Percentiles rank a stretch among this genome's conserved stretches.
These are phyloP conservation scores for Aspergillus panamensis DNA, from an alignment of 495 filamentous ascomycete genomes.

Conservation along the genomic window DNA sequence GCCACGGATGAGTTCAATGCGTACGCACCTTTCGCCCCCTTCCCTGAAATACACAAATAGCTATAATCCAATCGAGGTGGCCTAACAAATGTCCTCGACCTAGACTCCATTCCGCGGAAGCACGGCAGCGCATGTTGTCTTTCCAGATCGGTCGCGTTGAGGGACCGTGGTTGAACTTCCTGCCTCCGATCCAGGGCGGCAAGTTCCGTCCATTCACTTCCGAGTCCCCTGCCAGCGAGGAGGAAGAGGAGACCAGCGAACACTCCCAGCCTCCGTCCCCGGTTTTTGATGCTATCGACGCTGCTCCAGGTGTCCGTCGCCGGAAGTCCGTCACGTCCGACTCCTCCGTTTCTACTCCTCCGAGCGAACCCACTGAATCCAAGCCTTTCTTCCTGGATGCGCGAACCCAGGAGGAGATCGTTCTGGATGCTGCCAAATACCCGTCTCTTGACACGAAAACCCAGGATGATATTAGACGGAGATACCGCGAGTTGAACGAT, in stretches of 20 bases:
- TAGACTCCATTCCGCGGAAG: slow-evolving; percentile 81
- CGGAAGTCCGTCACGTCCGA: slow-evolving; percentile 33
- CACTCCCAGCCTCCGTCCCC: slow-evolving; percentile 56
- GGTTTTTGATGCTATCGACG: slow-evolving; percentile 57
- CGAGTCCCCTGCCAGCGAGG: slow-evolving; percentile 24
- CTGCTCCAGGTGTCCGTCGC: slow-evolving; percentile 31
- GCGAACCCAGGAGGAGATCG: slow-evolving; percentile 69
- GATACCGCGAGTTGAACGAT: slow-evolving; percentile 72
- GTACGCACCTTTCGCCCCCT: slow-evolving; percentile 50
- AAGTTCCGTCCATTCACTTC: slow-evolving; percentile 61
- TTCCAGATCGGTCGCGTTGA: slow-evolving; percentile 84
- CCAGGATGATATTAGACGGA: slow-evolving; percentile 75
- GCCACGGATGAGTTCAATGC: slow-evolving; percentile 92
- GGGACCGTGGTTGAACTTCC: slow-evolving; percentile 82
- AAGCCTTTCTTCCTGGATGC: slow-evolving; percentile 67
- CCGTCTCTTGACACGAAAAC: slow-evolving; percentile 69
- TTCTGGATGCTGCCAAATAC: slow-evolving; percentile 75
- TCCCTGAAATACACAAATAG: neutral
- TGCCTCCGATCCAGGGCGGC: slow-evolving; percentile 91
- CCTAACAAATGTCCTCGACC: slow-evolving; percentile 12
- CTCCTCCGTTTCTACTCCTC: slow-evolving; percentile 35
- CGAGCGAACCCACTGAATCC: slow-evolving; percentile 25
- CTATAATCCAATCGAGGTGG: neutral
- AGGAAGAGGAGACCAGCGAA: slow-evolving; percentile 40
- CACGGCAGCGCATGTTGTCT: slow-evolving; percentile 68